Base-by-base conservation (phyloP, 2,329 filamentous ascomycete species). In the Colletotrichum spinosum region DNA sequence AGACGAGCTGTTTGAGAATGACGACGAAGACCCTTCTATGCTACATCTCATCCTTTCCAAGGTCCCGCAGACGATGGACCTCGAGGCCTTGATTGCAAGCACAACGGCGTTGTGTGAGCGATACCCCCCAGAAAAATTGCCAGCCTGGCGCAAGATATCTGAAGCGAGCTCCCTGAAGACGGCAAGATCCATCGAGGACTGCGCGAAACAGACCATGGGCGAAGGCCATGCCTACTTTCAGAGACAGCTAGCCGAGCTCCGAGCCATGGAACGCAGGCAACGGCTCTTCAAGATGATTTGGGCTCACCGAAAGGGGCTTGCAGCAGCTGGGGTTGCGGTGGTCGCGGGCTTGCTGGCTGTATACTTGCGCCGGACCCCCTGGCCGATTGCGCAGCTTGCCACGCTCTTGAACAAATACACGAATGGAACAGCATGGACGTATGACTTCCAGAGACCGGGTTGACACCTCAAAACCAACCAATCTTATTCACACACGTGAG, bases 11-110 rank as follows among this genome's bases (percentile, higher is more conserved):
- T 86, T 98, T 69, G 91, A 92, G 55, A 92, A 93, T n/a, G 67
- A 63, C 88, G 78, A 84, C 17, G 92, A 97, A 69, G 94, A 97
- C 75, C 91, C 93, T 7, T 95, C 98, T 73, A 97, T 99, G 87
- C 86, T 99, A 33, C 94, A 97, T 76, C 92, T 90, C 66, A 90
- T 92, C 41, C 86, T 99, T 11, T 93, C 92, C 46, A 97, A 96
- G 77, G 85, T 99, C 7, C 96, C 96, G 1, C 86, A 88, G 55
- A 90, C 90, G 15, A 87, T 97, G 62, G 87, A 97, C 73, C 81
- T 99, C 33, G 95, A 99, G 70, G 82, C 81, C 8, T 85, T 97
- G 56, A 91, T 99, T 68, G 75, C 82, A 15, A 83, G 85, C 55
- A 88, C 95, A 0, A 83, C 88, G 3, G 74, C 75, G 35, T 83